Base-by-base conservation (phyloP, 352 stramenopile species). In the Albugo laibachii region DNA sequence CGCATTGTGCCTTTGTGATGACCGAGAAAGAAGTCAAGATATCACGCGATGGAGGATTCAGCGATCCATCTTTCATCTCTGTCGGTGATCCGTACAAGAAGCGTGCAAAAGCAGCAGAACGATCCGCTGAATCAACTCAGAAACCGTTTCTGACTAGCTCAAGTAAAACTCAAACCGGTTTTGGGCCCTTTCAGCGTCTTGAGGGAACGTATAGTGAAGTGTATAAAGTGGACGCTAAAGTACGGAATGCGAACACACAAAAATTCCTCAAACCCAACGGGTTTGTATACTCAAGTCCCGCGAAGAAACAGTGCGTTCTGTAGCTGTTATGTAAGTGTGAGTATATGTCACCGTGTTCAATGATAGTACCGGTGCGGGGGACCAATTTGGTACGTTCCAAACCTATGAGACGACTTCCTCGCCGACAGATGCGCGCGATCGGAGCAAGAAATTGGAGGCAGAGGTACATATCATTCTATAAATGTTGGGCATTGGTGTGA, bases 141-240 rank as follows among this genome's bases (percentile, higher is more conserved):
- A 86, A 83, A 56, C 70, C 70, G 3, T 86, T 86, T 57, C 58
- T 82, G 11, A 86, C 74, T 11, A 79, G 65, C 56, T 68, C 69
- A 10, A 31, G 56, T 68, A 19, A 87, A 87, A 52, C 70, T 66
- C 38, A 72, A 72, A 8, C 60, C 74, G 40, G 54, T 66, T 1
- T 67, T 59, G 8, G 66, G 69, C 18, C 83, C 73, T 11, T 76
- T 83, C 56, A 72, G 69, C 3, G n/a, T 5, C 13, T 35, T 11
- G 41, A 57, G 8, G 75, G 69, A 31, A 61, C 76, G 48, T 87
- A 82, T 44, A 46, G 61, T 35, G 71, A 84, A 43, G 59, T 61
- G 46, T 84, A 84, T 67, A 86, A 83, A 43, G 50, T 80, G 11
- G 59, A 83, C 48, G 63, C 62, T 34, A 75, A 79, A 31, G 56